Conservation (phyloP, 2,329 filamentous ascomycete species). For the Monilinia vaccinii-corymbosi region DNA sequence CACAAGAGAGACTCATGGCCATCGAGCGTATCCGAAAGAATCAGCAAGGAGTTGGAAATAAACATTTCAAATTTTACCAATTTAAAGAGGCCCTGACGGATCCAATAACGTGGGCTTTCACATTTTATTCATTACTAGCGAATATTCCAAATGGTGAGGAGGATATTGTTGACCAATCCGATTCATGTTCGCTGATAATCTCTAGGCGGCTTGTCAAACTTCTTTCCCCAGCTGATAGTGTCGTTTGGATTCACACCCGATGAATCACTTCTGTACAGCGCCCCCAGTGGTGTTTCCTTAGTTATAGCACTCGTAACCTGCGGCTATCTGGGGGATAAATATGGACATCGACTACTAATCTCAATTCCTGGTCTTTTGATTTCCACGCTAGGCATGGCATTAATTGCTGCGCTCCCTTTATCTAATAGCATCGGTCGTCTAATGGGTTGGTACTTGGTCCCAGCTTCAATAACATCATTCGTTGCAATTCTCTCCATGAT, state of each 20-base stretch:
- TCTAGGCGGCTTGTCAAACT: conserved; percentile 44
- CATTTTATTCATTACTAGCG: conserved; percentile 36
- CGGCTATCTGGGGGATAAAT: conserved; percentile 25
- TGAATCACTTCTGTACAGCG: conserved; percentile 26
- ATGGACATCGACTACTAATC: conserved; percentile 25
- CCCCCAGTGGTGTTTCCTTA: conserved; percentile 26
- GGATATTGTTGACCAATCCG: neutral
- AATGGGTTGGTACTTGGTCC: conserved; percentile 38
- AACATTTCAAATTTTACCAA: conserved; percentile 43
- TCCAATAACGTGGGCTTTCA: conserved; percentile 31
- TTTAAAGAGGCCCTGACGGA: conserved; percentile 38
- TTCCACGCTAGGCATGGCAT: conserved; percentile 27
- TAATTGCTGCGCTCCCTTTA: conserved; percentile 32
- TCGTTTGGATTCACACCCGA: conserved; percentile 32
- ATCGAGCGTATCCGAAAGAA: conserved; percentile 42
- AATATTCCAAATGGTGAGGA: conserved; percentile 27
- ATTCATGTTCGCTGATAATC: neutral
- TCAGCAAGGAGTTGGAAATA: conserved; percentile 47
- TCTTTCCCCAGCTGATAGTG: conserved; percentile 49
- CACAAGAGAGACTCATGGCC: conserved; percentile 37
- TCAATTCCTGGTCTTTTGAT: conserved; percentile 31
- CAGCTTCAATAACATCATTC: conserved; percentile 45
- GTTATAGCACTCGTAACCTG: conserved; percentile 22
- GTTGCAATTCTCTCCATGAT: conserved; percentile 30
- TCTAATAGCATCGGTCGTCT: conserved; percentile 32